Base-by-base conservation (phyloP, 2,329 filamentous ascomycete genomes). In the Paecilomyces fulvus region DNA sequence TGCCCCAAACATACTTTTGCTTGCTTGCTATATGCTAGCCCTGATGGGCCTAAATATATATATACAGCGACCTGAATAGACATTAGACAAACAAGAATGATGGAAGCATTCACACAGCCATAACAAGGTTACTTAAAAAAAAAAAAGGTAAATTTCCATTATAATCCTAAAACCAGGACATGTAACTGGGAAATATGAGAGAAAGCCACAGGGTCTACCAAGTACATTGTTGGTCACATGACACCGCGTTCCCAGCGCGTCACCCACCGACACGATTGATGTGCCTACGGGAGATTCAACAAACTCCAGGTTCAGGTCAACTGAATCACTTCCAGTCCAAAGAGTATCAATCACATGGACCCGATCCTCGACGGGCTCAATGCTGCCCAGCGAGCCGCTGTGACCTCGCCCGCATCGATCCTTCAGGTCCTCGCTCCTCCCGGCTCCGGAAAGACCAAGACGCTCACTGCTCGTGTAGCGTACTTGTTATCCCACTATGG, bases 401-500 rank as follows among this genome's bases (percentile, higher is more conserved):
- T 89, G 25, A 83, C 83, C 7, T 87, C 83, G 5, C 75, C 79
- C 3, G 80, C 83, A 9, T 74, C 80, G 11, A 78, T 85, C 1
- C 67, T 86, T 2, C 83, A 86, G 66, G 81, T 85, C 2, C 79
- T 85, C 30, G 83, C 83, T 6, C 82, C 83, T 53, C 84, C 84
- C 23, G 84, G 84, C 31, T 87, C 84, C 59, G 92, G 94, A 20
- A 97, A 99, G 74, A 99, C 92, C 12, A 95, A 96, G 72, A 97
- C 94, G 0, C 80, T 99, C 55, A 96, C 92, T 0, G 90, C 92
- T 49, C 88, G 94, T 60, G 90, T 96, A 57, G 92, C 92, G 64
- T 95, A 92, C 80, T 83, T 96, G 30, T 82, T 96, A 55, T 83
- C 86, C 53, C 79, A 88, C 64, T 77, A 83, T 63, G 83, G 86